phyloP scores from a whole-genome alignment of 441 rosid genomes.

The Breynia disticha region DNA sequence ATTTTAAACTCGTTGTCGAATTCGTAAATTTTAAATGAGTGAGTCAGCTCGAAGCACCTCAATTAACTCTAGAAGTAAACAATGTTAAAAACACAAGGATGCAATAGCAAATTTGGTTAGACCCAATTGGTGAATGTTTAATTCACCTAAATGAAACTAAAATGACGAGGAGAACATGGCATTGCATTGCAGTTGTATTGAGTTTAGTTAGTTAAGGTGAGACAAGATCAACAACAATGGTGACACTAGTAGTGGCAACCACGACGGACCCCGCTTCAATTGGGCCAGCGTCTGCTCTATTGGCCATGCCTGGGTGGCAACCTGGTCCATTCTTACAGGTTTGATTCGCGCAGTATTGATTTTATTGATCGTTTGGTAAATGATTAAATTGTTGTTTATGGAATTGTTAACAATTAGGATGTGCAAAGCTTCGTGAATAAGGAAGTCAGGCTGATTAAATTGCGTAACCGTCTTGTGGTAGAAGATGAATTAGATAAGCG shows the following conservation, averaged over 20 bases:
- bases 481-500: conserved; percentile 60
- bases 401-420: conserved; percentile 20
- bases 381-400: neutral
- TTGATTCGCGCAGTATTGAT: neutral
- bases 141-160: too few species aligned
- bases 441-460: conserved; percentile 46
- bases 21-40: too few species aligned
- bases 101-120: too few species aligned
- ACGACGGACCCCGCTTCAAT: conserved; percentile 62
- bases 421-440: conserved; percentile 40
- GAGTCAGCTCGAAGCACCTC: too few species aligned
- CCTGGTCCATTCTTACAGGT: conserved; percentile 43
- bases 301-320: conserved; percentile 58
- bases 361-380: neutral
- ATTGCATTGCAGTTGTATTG: too few species aligned
- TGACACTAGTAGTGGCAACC: conserved; percentile 53
- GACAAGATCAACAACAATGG: conserved; percentile 26
- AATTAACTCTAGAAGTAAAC: too few species aligned
- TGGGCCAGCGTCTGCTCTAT: conserved; percentile 56
- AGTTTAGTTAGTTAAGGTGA: too few species aligned
- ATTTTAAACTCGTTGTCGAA: too few species aligned
- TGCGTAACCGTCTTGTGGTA: conserved; percentile 35
- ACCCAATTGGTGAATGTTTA: too few species aligned
- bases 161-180: too few species aligned
- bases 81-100: too few species aligned